A percentile compares a stretch with the other conserved stretches of the same genome.
phyloP scores from a whole-genome alignment of 176 grass and related monocot species.

The Triticum turgidum region DNA sequence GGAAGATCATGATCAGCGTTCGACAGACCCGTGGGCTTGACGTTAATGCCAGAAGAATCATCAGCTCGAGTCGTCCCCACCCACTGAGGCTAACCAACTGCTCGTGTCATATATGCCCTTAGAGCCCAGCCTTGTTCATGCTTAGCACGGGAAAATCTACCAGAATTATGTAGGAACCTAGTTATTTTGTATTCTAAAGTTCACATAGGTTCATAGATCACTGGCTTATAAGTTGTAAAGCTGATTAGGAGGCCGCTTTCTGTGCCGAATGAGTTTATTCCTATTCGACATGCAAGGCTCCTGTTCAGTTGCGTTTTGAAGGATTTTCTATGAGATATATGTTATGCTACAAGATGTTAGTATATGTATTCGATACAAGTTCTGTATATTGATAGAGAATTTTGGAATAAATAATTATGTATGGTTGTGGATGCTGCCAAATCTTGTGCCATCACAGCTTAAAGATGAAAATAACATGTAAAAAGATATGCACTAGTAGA shows the following conservation, averaged over 20 bases:
- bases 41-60: slow-evolving; percentile 84
- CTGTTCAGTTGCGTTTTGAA: background rate
- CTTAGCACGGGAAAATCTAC: background rate
- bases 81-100: slow-evolving; percentile 35
- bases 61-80: slow-evolving; percentile 25
- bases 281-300: background rate
- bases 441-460: too few relatives aligned
- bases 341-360: too few relatives aligned
- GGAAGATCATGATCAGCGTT: slow-evolving; percentile 75
- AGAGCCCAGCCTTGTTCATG: slow-evolving; percentile 34
- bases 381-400: too few relatives aligned
- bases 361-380: too few relatives aligned
- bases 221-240: background rate
- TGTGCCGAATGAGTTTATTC: background rate
- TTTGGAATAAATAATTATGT: too few relatives aligned
- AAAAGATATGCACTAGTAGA: too few relatives aligned
- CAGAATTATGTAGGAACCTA: background rate
- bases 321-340: background rate
- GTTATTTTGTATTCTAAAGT: background rate
- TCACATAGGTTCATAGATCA: background rate
- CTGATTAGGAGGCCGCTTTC: background rate
- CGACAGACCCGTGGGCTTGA: slow-evolving; percentile 83
- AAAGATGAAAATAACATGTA: too few relatives aligned
- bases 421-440: too few relatives aligned
- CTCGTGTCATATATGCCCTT: slow-evolving; percentile 12